Conservation (phyloP, 2,329 filamentous ascomycete genomes). For the Talaromyces sp. region DNA sequence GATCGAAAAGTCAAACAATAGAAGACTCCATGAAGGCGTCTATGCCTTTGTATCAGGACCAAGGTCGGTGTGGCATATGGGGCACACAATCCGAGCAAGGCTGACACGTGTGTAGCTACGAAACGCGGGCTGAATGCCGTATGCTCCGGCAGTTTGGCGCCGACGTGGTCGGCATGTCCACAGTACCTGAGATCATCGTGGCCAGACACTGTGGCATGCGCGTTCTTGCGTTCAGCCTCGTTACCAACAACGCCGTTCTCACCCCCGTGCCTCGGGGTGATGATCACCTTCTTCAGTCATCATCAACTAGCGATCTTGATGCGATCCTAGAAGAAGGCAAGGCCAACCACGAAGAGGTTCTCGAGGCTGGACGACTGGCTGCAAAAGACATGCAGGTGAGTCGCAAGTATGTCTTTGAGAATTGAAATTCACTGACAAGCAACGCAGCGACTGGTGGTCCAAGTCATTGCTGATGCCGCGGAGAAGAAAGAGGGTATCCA, state of each 20-base stretch:
- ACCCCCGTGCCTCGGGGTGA: constrained; percentile 55
- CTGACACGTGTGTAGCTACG: constrained; percentile 44
- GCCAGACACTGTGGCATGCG: constrained; percentile 59
- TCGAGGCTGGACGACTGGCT: constrained; percentile 55
- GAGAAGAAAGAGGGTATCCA: constrained; percentile 7
- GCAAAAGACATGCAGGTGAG: constrained; percentile 58
- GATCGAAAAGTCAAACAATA: constrained; percentile 39
- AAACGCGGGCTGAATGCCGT: constrained; percentile 60
- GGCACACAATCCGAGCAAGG: not conserved
- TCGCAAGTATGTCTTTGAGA: not conserved
- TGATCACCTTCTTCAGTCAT: constrained; percentile 46
- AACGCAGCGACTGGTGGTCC: constrained; percentile 30
- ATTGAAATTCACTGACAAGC: constrained; percentile 15
- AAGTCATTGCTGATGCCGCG: constrained; percentile 26
- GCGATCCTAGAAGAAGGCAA: constrained; percentile 52
- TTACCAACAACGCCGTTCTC: constrained; percentile 59
- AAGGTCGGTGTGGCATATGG: constrained; percentile 37
- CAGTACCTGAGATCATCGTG: constrained; percentile 62
- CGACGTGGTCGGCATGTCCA: constrained; percentile 67
- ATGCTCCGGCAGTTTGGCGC: constrained; percentile 56
- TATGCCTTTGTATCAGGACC: constrained; percentile 62
- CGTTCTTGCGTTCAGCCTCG: constrained; percentile 59
- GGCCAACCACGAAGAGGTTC: constrained; percentile 60
- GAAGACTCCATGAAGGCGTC: constrained; percentile 56
- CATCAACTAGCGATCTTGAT: constrained; percentile 47